Percentiles rank a stretch among this genome's conserved stretches.
These are phyloP conservation scores for Penicillium ochrochloron DNA, from an alignment of 495 filamentous ascomycete genomes.

Conservation along the genomic window DNA sequence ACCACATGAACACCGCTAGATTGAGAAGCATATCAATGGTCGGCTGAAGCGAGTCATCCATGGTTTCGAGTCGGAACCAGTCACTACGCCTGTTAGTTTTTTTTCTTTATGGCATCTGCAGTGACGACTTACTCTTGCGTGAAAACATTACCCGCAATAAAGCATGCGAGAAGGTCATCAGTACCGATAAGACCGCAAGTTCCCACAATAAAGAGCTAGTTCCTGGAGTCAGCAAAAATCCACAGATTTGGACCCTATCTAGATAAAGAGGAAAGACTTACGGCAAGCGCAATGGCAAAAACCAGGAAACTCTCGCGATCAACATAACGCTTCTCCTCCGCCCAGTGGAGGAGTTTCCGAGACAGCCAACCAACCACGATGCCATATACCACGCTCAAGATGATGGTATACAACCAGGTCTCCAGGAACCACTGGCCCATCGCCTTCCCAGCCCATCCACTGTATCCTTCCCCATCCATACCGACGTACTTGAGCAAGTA, in stretches of 20 bases:
- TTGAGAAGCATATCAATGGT: constrained; percentile 91
- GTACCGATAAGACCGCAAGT: constrained; percentile 89
- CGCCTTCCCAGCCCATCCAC: constrained; percentile 65
- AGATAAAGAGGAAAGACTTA: constrained; percentile 46
- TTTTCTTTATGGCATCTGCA: neutral
- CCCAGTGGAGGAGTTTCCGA: constrained; percentile 81
- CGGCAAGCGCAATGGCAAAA: constrained; percentile 81
- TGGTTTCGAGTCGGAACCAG: constrained; percentile 88
- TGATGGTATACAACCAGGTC: constrained; percentile 82
- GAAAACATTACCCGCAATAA: constrained; percentile 90
- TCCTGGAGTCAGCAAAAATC: constrained; percentile 19
- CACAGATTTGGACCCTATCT: neutral
- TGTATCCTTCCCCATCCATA: constrained; percentile 57
- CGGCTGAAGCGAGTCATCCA: constrained; percentile 87
- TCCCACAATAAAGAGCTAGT: constrained; percentile 75
- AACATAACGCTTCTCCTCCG: constrained; percentile 79
- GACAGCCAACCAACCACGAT: constrained; percentile 77
- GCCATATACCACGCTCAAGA: constrained; percentile 81
- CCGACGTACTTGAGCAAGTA: constrained; percentile 80
- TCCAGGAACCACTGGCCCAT: constrained; percentile 86
- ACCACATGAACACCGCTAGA: constrained; percentile 88
- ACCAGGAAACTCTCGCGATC: constrained; percentile 91
- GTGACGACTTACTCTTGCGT: constrained; percentile 68
- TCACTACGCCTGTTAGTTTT: constrained; percentile 53
- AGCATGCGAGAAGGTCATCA: constrained; percentile 92